These are phyloP conservation scores for Taxawa tesnikishii DNA, from an alignment of 2,329 filamentous ascomycete species.

Conservation along the genomic window DNA sequence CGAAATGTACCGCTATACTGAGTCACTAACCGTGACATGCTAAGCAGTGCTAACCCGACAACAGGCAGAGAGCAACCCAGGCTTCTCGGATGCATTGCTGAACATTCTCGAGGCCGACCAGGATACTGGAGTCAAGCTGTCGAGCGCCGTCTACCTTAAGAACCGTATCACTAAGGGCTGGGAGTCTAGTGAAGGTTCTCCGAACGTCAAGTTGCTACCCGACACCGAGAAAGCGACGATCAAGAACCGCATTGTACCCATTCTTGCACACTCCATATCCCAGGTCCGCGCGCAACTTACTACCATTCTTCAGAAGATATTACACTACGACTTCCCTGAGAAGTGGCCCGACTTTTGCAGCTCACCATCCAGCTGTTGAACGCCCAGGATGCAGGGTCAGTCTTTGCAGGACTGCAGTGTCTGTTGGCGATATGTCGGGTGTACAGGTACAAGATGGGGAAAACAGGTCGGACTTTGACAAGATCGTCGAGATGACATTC, in stretches of 20 bases:
- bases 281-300: conserved; percentile 86
- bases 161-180: conserved; percentile 92
- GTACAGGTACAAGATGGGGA: conserved; percentile 89
- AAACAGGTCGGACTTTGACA: conserved; percentile 76
- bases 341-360: conserved; percentile 88
- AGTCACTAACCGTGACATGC: too few species aligned
- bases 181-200: conserved; percentile 58
- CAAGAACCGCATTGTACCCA: conserved; percentile 75
- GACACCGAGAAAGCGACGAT: conserved; percentile 84
- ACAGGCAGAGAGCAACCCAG: conserved; percentile 79
- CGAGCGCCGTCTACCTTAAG: conserved; percentile 93
- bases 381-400: conserved; percentile 72
- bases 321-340: conserved; percentile 88
- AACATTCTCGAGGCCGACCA: conserved; percentile 85
- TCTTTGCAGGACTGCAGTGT: conserved; percentile 89
- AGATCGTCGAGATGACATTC: conserved; percentile 85
- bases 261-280: conserved; percentile 63
- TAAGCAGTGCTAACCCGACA: conserved; percentile 3
- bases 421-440: conserved; percentile 88
- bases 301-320: conserved; percentile 86
- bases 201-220: conserved; percentile 51
- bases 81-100: conserved; percentile 81
- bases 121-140: conserved; percentile 71
- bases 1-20: conserved; percentile 54
- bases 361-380: conserved; percentile 82